These are phyloP conservation scores for Plectosphaerella cucumerina DNA, from an alignment of 2,329 filamentous ascomycete species.

Conservation along the genomic window DNA sequence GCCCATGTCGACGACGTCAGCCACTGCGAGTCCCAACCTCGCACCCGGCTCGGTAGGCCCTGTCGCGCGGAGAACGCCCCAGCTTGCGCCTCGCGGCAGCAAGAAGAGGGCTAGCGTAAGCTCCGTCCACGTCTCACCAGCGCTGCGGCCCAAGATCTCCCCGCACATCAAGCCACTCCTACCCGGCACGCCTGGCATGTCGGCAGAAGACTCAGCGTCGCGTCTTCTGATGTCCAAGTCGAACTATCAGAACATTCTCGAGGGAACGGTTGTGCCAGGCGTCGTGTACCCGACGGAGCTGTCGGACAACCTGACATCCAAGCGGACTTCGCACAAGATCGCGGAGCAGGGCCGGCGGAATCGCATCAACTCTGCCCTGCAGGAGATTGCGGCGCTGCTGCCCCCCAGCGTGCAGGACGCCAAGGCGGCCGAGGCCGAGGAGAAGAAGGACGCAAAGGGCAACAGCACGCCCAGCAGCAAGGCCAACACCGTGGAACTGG, in stretches of 20 bases:
- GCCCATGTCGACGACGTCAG: conserved; percentile 40
- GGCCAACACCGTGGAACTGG: conserved; percentile 94
- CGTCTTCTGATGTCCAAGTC: conserved; percentile 87
- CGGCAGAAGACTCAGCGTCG: conserved; percentile 58
- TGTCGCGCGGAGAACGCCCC: conserved; percentile 49
- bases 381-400: conserved; percentile 85
- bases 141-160: conserved; percentile 82
- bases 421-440: conserved; percentile 38
- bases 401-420: conserved; percentile 51
- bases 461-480: conserved; percentile 71
- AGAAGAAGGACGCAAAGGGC: conserved; percentile 41
- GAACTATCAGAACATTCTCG: conserved; percentile 96
- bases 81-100: conserved; percentile 49
- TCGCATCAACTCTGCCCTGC: conserved; percentile 88
- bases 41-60: conserved; percentile 44
- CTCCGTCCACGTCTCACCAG: conserved; percentile 78
- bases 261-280: conserved; percentile 86
- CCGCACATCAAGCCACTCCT: conserved; percentile 91
- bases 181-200: conserved; percentile 51
- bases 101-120: conserved; percentile 69
- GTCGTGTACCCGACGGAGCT: conserved; percentile 87
- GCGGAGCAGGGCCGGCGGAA: conserved; percentile 95
- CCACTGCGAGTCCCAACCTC: conserved; percentile 63
- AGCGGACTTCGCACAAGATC: conserved; percentile 96
- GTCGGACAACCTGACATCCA: conserved; percentile 90